phyloP scores from a whole-genome alignment of 768 basidiomycete species.

The Lepiota brunneoincarnata region DNA sequence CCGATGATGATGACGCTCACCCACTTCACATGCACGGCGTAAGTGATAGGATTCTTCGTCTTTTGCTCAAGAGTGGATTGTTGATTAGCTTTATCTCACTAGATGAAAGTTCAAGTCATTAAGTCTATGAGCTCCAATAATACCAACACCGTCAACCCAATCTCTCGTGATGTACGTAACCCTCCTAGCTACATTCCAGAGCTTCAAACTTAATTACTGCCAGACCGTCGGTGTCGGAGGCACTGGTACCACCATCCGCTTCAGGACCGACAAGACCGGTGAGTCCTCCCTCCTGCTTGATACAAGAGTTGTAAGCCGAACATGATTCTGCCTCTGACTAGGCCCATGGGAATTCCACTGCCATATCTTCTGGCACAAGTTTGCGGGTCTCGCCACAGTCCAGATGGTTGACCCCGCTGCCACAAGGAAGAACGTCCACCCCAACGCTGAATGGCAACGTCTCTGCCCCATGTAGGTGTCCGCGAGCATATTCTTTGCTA shows the following conservation, averaged over 20 bases:
- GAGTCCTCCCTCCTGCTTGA: not conserved
- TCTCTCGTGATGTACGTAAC: conserved; percentile 51
- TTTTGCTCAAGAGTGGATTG: too few relatives aligned
- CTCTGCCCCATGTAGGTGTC: conserved; percentile 17
- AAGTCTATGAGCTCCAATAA: conserved; percentile 24
- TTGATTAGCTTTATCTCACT: not conserved
- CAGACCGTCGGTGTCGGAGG: conserved; percentile 16
- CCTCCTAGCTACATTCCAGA: too few relatives aligned
- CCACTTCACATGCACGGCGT: conserved; percentile 18
- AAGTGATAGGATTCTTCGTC: not conserved
- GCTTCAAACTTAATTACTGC: not conserved
- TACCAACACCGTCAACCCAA: conserved; percentile 54
- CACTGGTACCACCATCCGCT: conserved; percentile 18
- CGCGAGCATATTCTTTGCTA: not conserved
- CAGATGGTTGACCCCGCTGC: conserved; percentile 10
- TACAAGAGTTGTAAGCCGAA: not conserved
- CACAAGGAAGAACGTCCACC: conserved; percentile 3
- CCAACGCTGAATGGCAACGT: conserved; percentile 10
- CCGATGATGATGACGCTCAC: conserved; percentile 19
- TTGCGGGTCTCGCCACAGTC: conserved; percentile 17
- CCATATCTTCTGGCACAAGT: conserved; percentile 17
- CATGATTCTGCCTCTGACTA: not conserved
- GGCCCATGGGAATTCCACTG: conserved; percentile 22
- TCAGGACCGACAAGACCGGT: conserved; percentile 19
- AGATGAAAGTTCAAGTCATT: conserved; percentile 17